Evolutionary conservation across 257 asterid species (phyloP).

Genomic region (Anisodus acutangulus): DNA sequence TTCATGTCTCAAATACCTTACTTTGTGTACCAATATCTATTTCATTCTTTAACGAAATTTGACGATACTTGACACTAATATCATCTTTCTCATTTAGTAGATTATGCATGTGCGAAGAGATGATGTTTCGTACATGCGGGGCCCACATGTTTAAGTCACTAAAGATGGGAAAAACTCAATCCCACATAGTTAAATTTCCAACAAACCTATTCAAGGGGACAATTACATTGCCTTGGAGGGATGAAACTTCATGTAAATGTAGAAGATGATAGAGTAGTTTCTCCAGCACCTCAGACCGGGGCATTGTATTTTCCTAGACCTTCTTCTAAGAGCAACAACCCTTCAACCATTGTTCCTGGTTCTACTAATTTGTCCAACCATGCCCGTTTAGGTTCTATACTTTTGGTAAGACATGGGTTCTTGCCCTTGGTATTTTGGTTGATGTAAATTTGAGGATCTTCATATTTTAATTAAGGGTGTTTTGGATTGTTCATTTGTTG

Average conservation of each 20-base stretch:
- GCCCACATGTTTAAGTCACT: too few species aligned
- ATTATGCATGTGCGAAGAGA: too few species aligned
- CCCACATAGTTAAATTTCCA: too few species aligned
- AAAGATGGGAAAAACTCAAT: too few species aligned
- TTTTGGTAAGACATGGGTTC: slow-evolving; percentile 32
- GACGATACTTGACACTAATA: too few species aligned
- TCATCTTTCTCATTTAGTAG: too few species aligned
- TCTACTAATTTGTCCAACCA: slow-evolving; percentile 30
- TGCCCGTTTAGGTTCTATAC: slow-evolving; percentile 20
- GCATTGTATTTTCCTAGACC: slow-evolving; percentile 46
- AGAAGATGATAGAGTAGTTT: slow-evolving; percentile 7
- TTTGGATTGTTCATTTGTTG: background rate
- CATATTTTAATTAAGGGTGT: background rate
- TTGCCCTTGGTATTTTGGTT: slow-evolving; percentile 10
- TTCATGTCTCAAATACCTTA: too few species aligned
- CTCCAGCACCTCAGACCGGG: slow-evolving; percentile 54
- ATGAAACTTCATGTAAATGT: slow-evolving; percentile 71
- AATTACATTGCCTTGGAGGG: slow-evolving; percentile 74
- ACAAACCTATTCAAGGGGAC: slow-evolving; percentile 44
- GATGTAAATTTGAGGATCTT: background rate
- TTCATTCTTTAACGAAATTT: too few species aligned
- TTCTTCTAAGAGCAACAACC: slow-evolving; percentile 56
- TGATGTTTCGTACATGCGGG: too few species aligned
- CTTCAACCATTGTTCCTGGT: slow-evolving; percentile 36
- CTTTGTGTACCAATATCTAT: too few species aligned